These are phyloP conservation scores for Brettanomyces bruxellensis DNA, from an alignment of 805 yeast genomes.

Conservation along the genomic window DNA sequence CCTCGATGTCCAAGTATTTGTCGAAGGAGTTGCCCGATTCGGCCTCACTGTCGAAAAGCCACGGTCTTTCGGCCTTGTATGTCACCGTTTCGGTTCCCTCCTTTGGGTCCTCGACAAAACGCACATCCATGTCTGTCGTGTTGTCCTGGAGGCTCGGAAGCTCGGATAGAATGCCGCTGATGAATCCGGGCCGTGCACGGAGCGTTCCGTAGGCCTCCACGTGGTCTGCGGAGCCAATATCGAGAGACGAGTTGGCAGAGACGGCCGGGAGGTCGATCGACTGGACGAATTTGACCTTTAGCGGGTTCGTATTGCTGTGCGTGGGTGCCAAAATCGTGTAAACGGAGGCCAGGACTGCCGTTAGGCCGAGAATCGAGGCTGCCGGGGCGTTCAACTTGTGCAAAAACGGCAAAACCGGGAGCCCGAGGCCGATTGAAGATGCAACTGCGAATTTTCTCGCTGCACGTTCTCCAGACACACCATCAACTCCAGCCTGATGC, in stretches of 20 bases:
- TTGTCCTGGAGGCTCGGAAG: slow-evolving; percentile 51
- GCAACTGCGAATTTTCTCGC: slow-evolving; percentile 28
- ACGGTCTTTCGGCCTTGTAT: slow-evolving; percentile 42
- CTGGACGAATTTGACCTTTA: slow-evolving; percentile 67
- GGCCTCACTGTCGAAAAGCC: slow-evolving; percentile 30
- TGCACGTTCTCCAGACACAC: slow-evolving; percentile 31
- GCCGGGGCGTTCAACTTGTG: slow-evolving; percentile 55
- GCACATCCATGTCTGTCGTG: neutral
- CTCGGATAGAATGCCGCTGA: slow-evolving; percentile 40
- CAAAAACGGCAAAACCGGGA: slow-evolving; percentile 58
- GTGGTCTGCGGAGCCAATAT: slow-evolving; percentile 17
- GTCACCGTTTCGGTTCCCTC: slow-evolving; percentile 43
- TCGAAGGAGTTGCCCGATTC: slow-evolving; percentile 24
- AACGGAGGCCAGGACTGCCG: slow-evolving; percentile 30
- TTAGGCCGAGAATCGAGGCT: slow-evolving; percentile 32
- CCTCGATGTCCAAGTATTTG: slow-evolving; percentile 41
- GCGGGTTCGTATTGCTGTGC: slow-evolving; percentile 53
- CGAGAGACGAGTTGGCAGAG: neutral
- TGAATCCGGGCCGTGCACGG: slow-evolving; percentile 41
- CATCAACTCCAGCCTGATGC: slow-evolving; percentile 66
- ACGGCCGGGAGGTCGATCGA: slow-evolving; percentile 36
- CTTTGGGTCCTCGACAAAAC: too few species aligned
- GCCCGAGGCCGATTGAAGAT: slow-evolving; percentile 29
- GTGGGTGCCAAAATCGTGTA: slow-evolving; percentile 38
- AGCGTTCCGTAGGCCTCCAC: slow-evolving; percentile 40